Base-by-base conservation (phyloP, 2,329 filamentous ascomycete species). In the Verticillium longisporum region DNA sequence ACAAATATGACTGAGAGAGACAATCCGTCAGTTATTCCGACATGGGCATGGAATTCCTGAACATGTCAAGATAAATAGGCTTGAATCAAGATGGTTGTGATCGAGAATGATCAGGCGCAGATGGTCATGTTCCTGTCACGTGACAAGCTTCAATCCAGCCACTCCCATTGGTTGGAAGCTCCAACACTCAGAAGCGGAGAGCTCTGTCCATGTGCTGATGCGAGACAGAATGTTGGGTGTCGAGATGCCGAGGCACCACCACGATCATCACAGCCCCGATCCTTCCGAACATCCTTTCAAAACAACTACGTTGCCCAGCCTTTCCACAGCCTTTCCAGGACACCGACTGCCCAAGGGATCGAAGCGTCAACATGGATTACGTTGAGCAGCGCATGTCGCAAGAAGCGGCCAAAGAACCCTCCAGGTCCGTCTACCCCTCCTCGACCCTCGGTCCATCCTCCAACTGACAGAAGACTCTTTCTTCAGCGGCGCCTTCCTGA, bases 331-430 rank as follows among this genome's bases (percentile, higher is more conserved):
- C 15, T n/a, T 15, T 3, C 2, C 6, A 41, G n/a, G 10, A 53
- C 45, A 26, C 45, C 18, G 21, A 21, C 9, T 26, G 7, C 7
- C 4, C 18, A 21, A n/a, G n/a, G 18, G 7, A 53, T 21, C 9
- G 18, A 10, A 18, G 21, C n/a, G 1, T n/a, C 38, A 15, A 1
- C 6, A 85, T 85, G 83, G 83, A 86, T 61, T 83, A 85, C 76
- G 79, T 85, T 67, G 77, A 83, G 69, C 78, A 83, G 63, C 80
- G 81, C 64, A 77, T 85, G 68, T 78, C 77, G 66, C 78, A 85
- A 63, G 79, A 83, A 71, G 82, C 80, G 64, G 75, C 72, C 60
- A 75, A 78, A 67, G 78, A 75, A 65, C 68, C 73, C n/a, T 67
- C 69, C 21, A 66, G 69, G 78, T 78, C 71, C 37, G 73, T 62